Base-by-base conservation (phyloP, 441 rosid genomes). In the Hura crepitans region DNA sequence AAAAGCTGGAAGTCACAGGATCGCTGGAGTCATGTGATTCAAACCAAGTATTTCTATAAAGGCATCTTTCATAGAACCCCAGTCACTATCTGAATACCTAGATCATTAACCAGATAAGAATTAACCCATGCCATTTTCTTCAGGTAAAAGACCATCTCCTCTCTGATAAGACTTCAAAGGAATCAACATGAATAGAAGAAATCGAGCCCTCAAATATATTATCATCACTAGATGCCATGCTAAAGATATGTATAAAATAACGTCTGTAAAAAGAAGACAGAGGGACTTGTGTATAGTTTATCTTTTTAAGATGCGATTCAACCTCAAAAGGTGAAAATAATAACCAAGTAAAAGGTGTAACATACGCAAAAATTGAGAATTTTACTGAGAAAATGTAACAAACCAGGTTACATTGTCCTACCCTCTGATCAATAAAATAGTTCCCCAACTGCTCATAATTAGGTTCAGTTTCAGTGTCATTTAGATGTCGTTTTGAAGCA, bases 91-190 rank as follows among this genome's bases (percentile, higher is more conserved):
- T 31, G 81, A 77, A 72, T 62, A 42, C 88, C 92, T 43, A 81
- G 77, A 68, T 83, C 88, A 49, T 74, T 75, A 68, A 81, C 68
- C 66, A 88, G 80, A 76, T 96, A 94, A 51, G 96, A 94, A 81
- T 94, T 91, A 45, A 81, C 87, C 98, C 97, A 94, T 20, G 90
- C 88, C 68, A 82, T 23, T 71, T n/a, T 83, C 88, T 72, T 89
- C 97, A 33, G 79, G 69, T 11, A 90, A 89, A 78, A 82, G 81
- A 39, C 51, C 57, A 68, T 82, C 88, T 58, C 76, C 86, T 10
- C 35, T 37, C 62, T 53, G 72, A 35, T 53, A 79, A n/a, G 76
- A 74, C 62, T 71, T 79, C 76, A 72, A n/a, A 61, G 6, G 81
- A 81, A 70, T 77, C 82, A 49, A 54, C 60, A 66, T 74, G 53